These are phyloP conservation scores for Trichoderma citrinoviride DNA, from an alignment of 2,329 filamentous ascomycete genomes.

Conservation along the genomic window DNA sequence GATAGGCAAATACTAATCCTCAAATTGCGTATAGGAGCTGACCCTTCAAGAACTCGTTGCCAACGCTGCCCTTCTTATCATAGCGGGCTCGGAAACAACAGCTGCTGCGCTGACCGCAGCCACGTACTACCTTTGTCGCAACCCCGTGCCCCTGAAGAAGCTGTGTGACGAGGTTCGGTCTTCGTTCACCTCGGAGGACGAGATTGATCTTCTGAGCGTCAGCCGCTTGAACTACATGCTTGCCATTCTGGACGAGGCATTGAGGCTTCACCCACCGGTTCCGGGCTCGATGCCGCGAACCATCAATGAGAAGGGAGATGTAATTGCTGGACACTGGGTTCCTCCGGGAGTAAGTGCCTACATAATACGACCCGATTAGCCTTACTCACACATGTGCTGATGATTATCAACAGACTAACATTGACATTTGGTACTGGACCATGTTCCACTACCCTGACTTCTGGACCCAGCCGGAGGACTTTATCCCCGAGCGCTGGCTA, in stretches of 20 bases:
- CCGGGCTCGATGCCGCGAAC: constrained; percentile 38
- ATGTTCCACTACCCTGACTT: constrained; percentile 34
- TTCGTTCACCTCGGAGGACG: constrained; percentile 18
- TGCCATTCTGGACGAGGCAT: constrained; percentile 49
- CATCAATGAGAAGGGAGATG: constrained; percentile 31
- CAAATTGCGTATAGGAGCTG: not conserved
- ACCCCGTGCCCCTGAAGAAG: constrained; percentile 33
- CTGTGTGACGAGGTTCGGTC: constrained; percentile 36
- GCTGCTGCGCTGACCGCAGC: constrained; percentile 31
- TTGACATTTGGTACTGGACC: constrained; percentile 39
- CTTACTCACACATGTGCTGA: not conserved
- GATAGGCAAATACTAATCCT: not conserved
- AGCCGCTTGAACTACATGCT: constrained; percentile 42
- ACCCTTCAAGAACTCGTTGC: constrained; percentile 21
- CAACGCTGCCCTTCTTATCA: constrained; percentile 25
- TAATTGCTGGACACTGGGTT: constrained; percentile 32
- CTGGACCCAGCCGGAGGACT: constrained; percentile 35
- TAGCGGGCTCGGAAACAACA: constrained; percentile 36
- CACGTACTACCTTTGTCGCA: constrained; percentile 31
- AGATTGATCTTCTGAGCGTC: constrained; percentile 23
- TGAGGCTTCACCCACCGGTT: constrained; percentile 48
- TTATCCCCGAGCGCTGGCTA: constrained; percentile 41
- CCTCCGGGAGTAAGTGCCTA: constrained; percentile 32
- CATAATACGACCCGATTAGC: no score
- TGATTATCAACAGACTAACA: constrained; percentile 22